Base-by-base conservation (phyloP, 2,329 filamentous ascomycete genomes). In the Clarireedia sp. region DNA sequence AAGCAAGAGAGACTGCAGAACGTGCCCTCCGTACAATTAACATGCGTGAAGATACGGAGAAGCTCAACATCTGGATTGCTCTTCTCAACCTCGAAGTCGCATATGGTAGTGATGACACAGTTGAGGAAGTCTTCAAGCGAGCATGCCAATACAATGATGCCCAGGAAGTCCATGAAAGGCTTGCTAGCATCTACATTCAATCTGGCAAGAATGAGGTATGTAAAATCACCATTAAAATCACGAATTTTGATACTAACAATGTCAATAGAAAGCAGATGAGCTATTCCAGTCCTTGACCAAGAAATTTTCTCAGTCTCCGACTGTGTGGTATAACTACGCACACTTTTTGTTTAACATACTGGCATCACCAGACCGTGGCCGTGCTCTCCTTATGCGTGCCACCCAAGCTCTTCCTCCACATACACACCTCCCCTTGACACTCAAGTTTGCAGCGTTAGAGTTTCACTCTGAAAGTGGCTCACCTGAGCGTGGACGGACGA, bases 161-260 rank as follows among this genome's bases (percentile, higher is more conserved):
- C 50, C 86, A 92, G 62, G 89, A 95, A 67, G 86, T 97, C 60
- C 86, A 95, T 70, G 87, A 95, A 72, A 85, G 89, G 60, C 78
- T 97, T 67, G 87, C 89, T 57, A 96, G 89, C 72, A 96, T 96
- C 69, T 96, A 95, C 74, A 95, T 97, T 64, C 88, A 94, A 68
- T 90, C 90, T 26, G 85, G 85, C 65, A 96, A 95, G 75, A 78
- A 85, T 66, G 82, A 86, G 71, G 89, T 91, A 83, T 77, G 84
- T 68, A 21, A 45, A 21, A 49, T 14, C 43, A 38, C 17, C n/a
- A 46, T 21, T 7, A 21, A 12, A 17, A 8, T 57, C 36, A 24
- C 26, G 5, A 46, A 21, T 1, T 29, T 29, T 36, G 7, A 47
- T 58, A 54, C 66, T 70, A 62, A 68, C 52, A 55, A 46, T 43